Percentiles rank a stretch among this genome's conserved stretches.
Evolutionary conservation across 805 yeast genomes (phyloP).

Genomic region (Hanseniaspora singularis): DNA sequence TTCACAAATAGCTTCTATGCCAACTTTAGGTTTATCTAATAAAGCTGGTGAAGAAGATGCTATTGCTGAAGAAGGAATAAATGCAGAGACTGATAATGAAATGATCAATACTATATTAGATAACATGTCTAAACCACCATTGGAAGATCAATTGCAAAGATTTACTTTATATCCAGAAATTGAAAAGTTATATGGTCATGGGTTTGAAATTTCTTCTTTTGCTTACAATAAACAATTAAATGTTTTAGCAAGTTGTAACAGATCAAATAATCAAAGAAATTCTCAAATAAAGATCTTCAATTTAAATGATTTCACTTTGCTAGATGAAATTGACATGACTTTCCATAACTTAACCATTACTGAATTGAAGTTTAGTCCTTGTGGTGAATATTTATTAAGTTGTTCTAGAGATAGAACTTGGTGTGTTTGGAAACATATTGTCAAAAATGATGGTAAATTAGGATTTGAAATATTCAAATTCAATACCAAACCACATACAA

Average conservation of each 20-base stretch:
- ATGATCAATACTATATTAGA: constrained; percentile 39
- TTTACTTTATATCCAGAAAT: constrained; percentile 90
- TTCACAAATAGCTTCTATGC: constrained; percentile 81
- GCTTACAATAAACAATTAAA: constrained; percentile 54
- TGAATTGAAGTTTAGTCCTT: constrained; percentile 61
- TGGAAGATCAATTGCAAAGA: constrained; percentile 84
- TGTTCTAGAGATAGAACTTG: constrained; percentile 86
- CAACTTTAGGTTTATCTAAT: constrained; percentile 86
- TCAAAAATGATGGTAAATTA: constrained; percentile 20
- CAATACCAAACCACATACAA: constrained; percentile 67
- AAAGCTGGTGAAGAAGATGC: constrained; percentile 56
- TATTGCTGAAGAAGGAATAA: constrained; percentile 32
- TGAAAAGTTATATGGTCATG: constrained; percentile 94
- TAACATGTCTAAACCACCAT: constrained; percentile 49
- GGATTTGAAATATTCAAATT: constrained; percentile 32
- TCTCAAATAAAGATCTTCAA: constrained; percentile 69
- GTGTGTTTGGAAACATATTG: constrained; percentile 53
- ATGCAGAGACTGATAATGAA: constrained; percentile 30
- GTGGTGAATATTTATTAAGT: constrained; percentile 50
- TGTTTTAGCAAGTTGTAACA: constrained; percentile 79
- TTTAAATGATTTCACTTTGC: constrained; percentile 37
- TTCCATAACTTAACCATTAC: constrained; percentile 83
- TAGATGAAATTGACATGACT: constrained; percentile 42
- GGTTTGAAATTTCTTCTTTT: constrained; percentile 78
- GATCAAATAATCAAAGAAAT: constrained; percentile 71